Percentiles rank a stretch among this genome's conserved stretches.
Evolutionary conservation across 371 early-diverging fungal species (phyloP).

Genomic region (Mucor lusitanicus): DNA sequence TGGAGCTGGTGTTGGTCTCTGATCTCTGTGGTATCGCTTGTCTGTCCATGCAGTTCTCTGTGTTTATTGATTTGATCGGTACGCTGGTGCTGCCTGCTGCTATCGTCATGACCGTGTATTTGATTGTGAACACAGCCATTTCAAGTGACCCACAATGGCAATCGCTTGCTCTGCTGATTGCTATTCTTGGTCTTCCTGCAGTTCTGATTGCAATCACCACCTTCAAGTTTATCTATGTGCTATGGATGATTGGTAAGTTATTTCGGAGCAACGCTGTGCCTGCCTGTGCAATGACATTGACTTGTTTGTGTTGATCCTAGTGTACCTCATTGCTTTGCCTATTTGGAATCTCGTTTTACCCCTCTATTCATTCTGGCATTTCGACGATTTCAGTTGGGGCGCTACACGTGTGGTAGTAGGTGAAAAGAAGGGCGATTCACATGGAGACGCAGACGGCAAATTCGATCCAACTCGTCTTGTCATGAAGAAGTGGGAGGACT

Average conservation of each 20-base stretch:
- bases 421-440: slow-evolving; percentile 62
- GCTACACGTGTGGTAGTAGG: slow-evolving; percentile 73
- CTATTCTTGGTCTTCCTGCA: slow-evolving; percentile 80
- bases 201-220: slow-evolving; percentile 86
- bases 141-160: slow-evolving; percentile 57
- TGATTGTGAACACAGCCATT: slow-evolving; percentile 60
- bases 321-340: slow-evolving; percentile 73
- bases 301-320: slow-evolving; percentile 13
- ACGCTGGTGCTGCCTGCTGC: slow-evolving; percentile 97
- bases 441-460: slow-evolving; percentile 68
- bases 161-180: slow-evolving; percentile 72
- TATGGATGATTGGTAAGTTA: slow-evolving; percentile 70
- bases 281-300: neutral
- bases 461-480: slow-evolving; percentile 67
- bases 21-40: slow-evolving; percentile 98
- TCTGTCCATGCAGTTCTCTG: slow-evolving; percentile 98
- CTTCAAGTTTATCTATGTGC: slow-evolving; percentile 71
- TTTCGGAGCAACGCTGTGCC: neutral
- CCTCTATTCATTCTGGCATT: slow-evolving; percentile 91
- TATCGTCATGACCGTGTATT: slow-evolving; percentile 84
- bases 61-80: slow-evolving; percentile 95
- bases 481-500: slow-evolving; percentile 73
- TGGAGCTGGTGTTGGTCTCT: slow-evolving; percentile 91
- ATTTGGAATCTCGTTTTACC: slow-evolving; percentile 96
- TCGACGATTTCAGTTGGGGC: slow-evolving; percentile 94